Evolutionary conservation across 2,329 filamentous ascomycete genomes (phyloP).

Genomic region (Apiospora malaysiana): DNA sequence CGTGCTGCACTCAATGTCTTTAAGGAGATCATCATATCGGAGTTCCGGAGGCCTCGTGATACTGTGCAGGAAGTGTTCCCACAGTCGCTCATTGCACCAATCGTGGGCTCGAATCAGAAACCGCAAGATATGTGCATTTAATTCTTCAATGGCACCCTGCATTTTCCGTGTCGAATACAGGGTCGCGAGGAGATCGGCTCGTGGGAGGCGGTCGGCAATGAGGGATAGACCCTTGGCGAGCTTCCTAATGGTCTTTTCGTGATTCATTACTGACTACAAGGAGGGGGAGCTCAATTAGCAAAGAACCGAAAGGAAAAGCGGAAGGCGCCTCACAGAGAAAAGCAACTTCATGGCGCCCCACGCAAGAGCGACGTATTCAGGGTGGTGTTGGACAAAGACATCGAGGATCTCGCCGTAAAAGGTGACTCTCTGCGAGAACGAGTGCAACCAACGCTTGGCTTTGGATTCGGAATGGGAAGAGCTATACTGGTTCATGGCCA

Average conservation of each 20-base stretch:
- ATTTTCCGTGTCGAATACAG: no score
- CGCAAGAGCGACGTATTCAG: neutral
- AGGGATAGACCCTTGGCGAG: neutral
- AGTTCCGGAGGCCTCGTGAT: no score
- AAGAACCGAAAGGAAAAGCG: no score
- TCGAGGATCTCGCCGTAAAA: neutral
- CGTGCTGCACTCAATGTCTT: neutral
- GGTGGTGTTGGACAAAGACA: neutral
- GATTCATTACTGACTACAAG: no score
- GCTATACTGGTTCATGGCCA: neutral
- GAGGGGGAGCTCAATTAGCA: no score
- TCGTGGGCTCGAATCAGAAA: no score
- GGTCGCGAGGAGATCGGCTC: no score
- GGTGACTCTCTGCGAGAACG: neutral
- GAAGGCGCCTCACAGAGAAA: neutral
- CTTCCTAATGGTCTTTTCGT: no score
- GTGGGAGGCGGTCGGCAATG: no score
- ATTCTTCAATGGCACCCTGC: no score
- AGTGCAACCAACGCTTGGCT: neutral
- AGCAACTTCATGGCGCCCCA: neutral
- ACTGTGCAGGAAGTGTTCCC: no score
- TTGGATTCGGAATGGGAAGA: neutral
- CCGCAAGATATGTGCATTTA: neutral
- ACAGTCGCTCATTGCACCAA: neutral
- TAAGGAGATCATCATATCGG: neutral